A percentile compares a stretch with the other conserved stretches of the same genome.
These are phyloP conservation scores for Pleurotus djamor DNA, from an alignment of 768 basidiomycete genomes.

Conservation along the genomic window DNA sequence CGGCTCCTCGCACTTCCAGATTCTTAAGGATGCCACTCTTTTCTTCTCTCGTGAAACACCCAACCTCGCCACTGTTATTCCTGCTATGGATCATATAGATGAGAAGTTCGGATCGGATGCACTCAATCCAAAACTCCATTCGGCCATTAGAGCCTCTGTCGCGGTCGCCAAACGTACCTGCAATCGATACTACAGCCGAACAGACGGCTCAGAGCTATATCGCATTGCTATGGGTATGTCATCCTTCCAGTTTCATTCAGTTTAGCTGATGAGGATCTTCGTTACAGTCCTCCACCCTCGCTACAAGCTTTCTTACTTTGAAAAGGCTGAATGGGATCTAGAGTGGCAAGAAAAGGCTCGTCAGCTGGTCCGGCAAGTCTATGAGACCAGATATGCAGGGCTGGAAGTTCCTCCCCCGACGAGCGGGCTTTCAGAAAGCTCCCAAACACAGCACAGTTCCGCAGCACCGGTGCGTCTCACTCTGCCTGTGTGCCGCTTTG, in stretches of 20 bases:
- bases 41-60: slow-evolving; percentile 8
- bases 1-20: neutral
- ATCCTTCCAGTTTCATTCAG: too few relatives aligned
- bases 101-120: neutral
- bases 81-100: slow-evolving; percentile 22
- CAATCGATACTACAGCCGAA: slow-evolving; percentile 27
- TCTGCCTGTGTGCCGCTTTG: too few relatives aligned
- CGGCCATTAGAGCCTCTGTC: slow-evolving; percentile 14
- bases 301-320: slow-evolving; percentile 28
- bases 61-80: slow-evolving; percentile 23
- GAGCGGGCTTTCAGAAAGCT: too few relatives aligned
- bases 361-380: slow-evolving; percentile 15
- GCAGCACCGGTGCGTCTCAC: too few relatives aligned
- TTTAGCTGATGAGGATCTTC: too few relatives aligned
- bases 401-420: neutral
- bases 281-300: slow-evolving; percentile 27
- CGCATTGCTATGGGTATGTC: slow-evolving; percentile 34
- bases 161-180: slow-evolving; percentile 22
- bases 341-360: slow-evolving; percentile 21
- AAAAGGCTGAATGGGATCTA: slow-evolving; percentile 15
- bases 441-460: too few relatives aligned
- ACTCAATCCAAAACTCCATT: neutral
- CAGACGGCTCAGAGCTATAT: slow-evolving; percentile 27
- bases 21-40: slow-evolving; percentile 7
- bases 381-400: slow-evolving; percentile 1